Evolutionary conservation across 208 protist genomes (phyloP).

Genomic region (Acanthamoeba royreba): DNA sequence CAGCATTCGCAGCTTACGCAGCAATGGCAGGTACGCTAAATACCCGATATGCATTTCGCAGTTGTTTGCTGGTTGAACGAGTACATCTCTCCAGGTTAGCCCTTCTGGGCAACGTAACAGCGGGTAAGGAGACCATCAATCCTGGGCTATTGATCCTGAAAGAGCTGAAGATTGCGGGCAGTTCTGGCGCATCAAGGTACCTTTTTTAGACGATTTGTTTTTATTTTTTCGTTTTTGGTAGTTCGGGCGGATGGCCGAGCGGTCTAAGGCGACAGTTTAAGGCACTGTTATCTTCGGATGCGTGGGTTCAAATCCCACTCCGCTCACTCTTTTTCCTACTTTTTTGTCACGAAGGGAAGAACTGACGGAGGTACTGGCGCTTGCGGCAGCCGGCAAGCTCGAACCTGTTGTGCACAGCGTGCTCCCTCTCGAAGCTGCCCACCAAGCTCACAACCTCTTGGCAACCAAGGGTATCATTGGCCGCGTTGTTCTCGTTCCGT

Average conservation of each 20-base stretch:
- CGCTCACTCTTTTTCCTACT: too few relatives aligned
- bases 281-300: too few relatives aligned
- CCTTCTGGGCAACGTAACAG: background rate
- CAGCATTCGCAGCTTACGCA: background rate
- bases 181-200: background rate
- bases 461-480: background rate
- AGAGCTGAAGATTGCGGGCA: background rate
- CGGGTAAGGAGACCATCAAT: background rate
- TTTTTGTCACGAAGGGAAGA: too few relatives aligned
- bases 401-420: background rate
- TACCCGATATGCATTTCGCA: background rate
- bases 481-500: background rate
- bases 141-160: background rate
- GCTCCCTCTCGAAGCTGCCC: background rate
- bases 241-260: too few relatives aligned
- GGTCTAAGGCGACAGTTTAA: too few relatives aligned
- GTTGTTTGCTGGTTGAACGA: background rate
- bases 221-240: background rate
- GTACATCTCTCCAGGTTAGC: background rate
- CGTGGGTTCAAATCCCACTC: too few relatives aligned
- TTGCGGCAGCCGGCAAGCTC: background rate
- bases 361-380: background rate
- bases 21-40: background rate
- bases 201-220: background rate
- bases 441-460: background rate